These are phyloP conservation scores for Puccinia polysora DNA, from an alignment of 1,284 basidiomycete genomes.

Conservation along the genomic window DNA sequence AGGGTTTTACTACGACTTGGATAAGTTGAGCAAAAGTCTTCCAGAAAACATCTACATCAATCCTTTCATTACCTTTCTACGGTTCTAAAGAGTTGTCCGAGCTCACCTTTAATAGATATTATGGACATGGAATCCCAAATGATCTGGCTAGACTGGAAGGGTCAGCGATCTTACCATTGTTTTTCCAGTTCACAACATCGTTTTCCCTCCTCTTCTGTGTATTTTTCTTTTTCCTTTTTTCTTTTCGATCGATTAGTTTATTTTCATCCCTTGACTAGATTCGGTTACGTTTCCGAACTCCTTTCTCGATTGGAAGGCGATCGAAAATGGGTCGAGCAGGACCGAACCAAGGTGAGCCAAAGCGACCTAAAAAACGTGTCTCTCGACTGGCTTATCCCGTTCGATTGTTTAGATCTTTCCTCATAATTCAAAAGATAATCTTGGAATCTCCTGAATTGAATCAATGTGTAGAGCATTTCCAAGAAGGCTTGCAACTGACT, in stretches of 20 bases:
- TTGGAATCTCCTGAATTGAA: background rate
- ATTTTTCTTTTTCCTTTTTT: background rate
- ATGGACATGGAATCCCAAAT: constrained; percentile 27
- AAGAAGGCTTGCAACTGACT: too few relatives aligned
- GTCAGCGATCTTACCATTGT: constrained; percentile 1
- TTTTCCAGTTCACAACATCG: too few relatives aligned
- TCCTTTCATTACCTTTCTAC: background rate
- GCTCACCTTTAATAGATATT: constrained; percentile 6
- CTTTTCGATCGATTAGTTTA: background rate
- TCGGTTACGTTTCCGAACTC: constrained; percentile 38
- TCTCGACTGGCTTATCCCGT: too few relatives aligned
- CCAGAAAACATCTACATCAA: background rate
- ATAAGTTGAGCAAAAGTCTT: constrained; percentile 11
- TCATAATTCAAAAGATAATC: background rate
- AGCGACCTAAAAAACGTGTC: background rate
- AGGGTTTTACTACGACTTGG: constrained; percentile 32
- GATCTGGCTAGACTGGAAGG: constrained; percentile 19
- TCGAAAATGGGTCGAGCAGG: constrained; percentile 2
- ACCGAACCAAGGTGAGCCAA: constrained; percentile 5
- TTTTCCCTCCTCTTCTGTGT: background rate
- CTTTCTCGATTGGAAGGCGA: constrained; percentile 16
- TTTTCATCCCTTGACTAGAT: background rate
- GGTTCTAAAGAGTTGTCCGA: background rate
- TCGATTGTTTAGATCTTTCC: background rate
- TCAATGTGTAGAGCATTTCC: too few relatives aligned